A percentile compares a stretch with the other conserved stretches of the same genome.
Conservation (phyloP, 352 stramenopile species). For the Phytophthora chlamydospora region DNA sequence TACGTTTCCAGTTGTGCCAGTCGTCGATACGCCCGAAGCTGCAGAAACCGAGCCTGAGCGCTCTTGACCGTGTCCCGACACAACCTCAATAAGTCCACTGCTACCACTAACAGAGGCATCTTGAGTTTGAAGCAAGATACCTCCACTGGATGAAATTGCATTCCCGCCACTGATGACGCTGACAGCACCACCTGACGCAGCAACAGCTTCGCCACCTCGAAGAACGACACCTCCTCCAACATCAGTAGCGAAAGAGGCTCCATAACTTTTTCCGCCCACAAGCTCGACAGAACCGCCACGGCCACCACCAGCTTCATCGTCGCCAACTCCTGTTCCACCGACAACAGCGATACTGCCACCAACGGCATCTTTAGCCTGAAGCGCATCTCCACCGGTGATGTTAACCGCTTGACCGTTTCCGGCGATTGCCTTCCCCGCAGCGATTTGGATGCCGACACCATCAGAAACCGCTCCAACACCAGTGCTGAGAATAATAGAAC, state of each 20-base stretch:
- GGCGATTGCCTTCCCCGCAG: slow-evolving; percentile 41
- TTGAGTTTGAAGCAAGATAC: slow-evolving; percentile 45
- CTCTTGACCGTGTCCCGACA: slow-evolving; percentile 32
- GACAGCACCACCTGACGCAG: slow-evolving; percentile 53
- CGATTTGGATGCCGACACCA: slow-evolving; percentile 47
- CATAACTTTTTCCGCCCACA: slow-evolving; percentile 52
- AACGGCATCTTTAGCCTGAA: slow-evolving; percentile 40
- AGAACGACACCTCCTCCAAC: slow-evolving; percentile 50
- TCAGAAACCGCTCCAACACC: slow-evolving; percentile 43
- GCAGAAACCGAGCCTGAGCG: slow-evolving; percentile 33
- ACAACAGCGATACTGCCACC: slow-evolving; percentile 45
- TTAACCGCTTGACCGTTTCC: slow-evolving; percentile 43
- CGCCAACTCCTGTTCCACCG: slow-evolving; percentile 46
- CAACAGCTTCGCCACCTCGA: slow-evolving; percentile 43
- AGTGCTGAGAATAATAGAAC: slow-evolving; percentile 55
- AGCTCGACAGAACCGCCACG: slow-evolving; percentile 49
- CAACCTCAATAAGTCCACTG: slow-evolving; percentile 42
- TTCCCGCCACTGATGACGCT: slow-evolving; percentile 53
- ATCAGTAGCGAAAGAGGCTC: slow-evolving; percentile 42
- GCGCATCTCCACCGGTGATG: slow-evolving; percentile 48
- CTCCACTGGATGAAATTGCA: slow-evolving; percentile 52
- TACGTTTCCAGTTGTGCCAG: slow-evolving; percentile 38
- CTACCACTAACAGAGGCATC: slow-evolving; percentile 34
- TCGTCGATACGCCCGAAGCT: slow-evolving; percentile 30
- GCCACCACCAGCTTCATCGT: slow-evolving; percentile 46